Evolutionary conservation across 495 filamentous ascomycete genomes (phyloP), one percentile per base, ranked within the genome.

Genomic region (Penicillium taxi): DNA sequence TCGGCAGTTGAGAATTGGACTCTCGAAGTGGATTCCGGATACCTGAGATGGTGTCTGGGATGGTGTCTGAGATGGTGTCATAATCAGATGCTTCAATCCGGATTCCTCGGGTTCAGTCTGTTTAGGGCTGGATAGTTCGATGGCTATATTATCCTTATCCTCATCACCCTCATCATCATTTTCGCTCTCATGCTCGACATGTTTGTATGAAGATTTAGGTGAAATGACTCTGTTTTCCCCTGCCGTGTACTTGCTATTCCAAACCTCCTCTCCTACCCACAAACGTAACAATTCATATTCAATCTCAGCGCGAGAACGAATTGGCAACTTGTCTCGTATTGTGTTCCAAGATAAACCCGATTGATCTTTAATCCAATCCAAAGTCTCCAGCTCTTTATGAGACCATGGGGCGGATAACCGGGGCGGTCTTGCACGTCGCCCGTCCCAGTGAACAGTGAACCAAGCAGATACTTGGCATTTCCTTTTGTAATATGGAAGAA

Each of bases 201-300:
- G n/a, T n/a, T n/a, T n/a, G n/a, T n/a, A n/a, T n/a, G n/a, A n/a
- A n/a, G n/a, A n/a, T n/a, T n/a, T n/a, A n/a, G n/a, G n/a, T n/a
- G n/a, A 15, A 9, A 14, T 21, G 16, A n/a, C 28, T 17, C 27
- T 32, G 9, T 13, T 21, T 38, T 11, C n/a, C 13, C 12, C 14
- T 26, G 12, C 12, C 9, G 20, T n/a, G 18, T 8, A 26, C 6
- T 32, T 23, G 16, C 23, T 26, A 18, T 15, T 15, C 49, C 49
- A 52, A 12, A 45, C 35, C 3, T 48, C 45, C 39, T 52, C 41
- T 7, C 49, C 58, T 30, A 50, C 60, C 57, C 59, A 69, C 12
- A 55, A 41, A 39, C 52, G 54, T 31, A 69, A 38, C 40, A 67
- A 33, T 28, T 69, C 55, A 38, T 57, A 59, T 32, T 69, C 63